These are phyloP conservation scores for Colletotrichum costaricense DNA, from an alignment of 2,329 filamentous ascomycete species.

Conservation along the genomic window DNA sequence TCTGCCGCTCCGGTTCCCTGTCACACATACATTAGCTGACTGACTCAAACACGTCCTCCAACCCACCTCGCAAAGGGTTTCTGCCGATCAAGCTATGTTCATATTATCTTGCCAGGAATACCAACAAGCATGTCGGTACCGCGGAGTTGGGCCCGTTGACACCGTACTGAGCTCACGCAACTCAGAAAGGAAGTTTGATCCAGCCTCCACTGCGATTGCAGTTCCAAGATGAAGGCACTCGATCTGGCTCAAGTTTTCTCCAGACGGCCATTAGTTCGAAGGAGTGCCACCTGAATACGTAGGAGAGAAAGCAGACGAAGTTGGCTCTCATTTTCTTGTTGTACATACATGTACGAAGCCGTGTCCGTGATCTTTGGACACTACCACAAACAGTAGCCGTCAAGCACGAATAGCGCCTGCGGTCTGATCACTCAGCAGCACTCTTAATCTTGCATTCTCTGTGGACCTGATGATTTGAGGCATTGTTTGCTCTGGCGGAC, in stretches of 20 bases:
- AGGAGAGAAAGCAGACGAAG: too few relatives aligned
- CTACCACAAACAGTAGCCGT: too few relatives aligned
- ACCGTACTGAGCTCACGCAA: not conserved
- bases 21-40: not conserved
- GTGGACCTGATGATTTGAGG: not conserved
- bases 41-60: not conserved
- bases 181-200: not conserved
- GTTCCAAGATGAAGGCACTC: too few relatives aligned
- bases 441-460: not conserved
- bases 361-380: too few relatives aligned
- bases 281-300: too few relatives aligned
- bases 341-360: too few relatives aligned
- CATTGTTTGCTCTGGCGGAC: not conserved
- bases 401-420: too few relatives aligned
- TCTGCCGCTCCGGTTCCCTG: not conserved
- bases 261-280: too few relatives aligned
- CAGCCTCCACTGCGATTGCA: too few relatives aligned
- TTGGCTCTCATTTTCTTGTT: too few relatives aligned
- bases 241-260: too few relatives aligned
- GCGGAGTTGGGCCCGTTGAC: not conserved
- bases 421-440: too few relatives aligned
- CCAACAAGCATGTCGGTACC: not conserved
- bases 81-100: not conserved
- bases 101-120: not conserved
- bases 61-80: not conserved